Evolutionary conservation across 768 basidiomycete genomes (phyloP).

Genomic region (Lactarius akahatsu): DNA sequence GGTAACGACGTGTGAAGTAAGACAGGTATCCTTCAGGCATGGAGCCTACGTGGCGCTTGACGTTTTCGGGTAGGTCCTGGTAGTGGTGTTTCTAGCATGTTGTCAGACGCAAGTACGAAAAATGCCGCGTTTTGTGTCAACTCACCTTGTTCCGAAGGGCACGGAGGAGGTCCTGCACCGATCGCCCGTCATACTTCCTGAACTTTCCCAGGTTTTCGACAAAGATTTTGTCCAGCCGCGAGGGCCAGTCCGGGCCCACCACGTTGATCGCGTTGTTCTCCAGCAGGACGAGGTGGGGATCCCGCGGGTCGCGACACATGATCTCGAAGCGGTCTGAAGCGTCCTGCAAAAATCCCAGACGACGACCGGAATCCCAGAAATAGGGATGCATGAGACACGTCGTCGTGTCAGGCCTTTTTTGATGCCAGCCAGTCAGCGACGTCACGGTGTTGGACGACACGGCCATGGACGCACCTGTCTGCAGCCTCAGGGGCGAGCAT

Average conservation of each 20-base stretch:
- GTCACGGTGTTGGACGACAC: background rate
- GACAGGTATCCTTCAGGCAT: constrained; percentile 90
- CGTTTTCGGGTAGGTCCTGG: constrained; percentile 92
- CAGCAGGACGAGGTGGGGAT: constrained; percentile 67
- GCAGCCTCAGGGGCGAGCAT: constrained; percentile 82
- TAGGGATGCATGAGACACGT: constrained; percentile 90
- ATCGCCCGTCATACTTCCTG: constrained; percentile 90
- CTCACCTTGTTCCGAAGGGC: constrained; percentile 93
- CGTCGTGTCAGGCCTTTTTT: constrained; percentile 81
- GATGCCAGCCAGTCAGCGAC: background rate
- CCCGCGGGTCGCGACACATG: constrained; percentile 91
- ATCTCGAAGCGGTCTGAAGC: constrained; percentile 97
- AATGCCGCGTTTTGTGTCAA: background rate
- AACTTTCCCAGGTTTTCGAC: constrained; percentile 96
- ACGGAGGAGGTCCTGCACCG: constrained; percentile 87
- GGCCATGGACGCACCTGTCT: constrained; percentile 51
- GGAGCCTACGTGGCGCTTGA: constrained; percentile 82
- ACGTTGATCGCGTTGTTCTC: constrained; percentile 69
- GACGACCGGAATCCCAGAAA: constrained; percentile 90
- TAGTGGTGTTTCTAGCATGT: constrained; percentile 87
- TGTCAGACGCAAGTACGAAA: constrained; percentile 11
- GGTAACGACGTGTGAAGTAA: constrained; percentile 95
- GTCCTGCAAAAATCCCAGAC: constrained; percentile 93
- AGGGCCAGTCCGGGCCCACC: constrained; percentile 90
- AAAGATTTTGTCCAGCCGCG: constrained; percentile 82